Percentiles rank a stretch among this genome's conserved stretches.
These are phyloP conservation scores for Citrus sp. DNA, from an alignment of 345 rosid genomes.

Conservation along the genomic window DNA sequence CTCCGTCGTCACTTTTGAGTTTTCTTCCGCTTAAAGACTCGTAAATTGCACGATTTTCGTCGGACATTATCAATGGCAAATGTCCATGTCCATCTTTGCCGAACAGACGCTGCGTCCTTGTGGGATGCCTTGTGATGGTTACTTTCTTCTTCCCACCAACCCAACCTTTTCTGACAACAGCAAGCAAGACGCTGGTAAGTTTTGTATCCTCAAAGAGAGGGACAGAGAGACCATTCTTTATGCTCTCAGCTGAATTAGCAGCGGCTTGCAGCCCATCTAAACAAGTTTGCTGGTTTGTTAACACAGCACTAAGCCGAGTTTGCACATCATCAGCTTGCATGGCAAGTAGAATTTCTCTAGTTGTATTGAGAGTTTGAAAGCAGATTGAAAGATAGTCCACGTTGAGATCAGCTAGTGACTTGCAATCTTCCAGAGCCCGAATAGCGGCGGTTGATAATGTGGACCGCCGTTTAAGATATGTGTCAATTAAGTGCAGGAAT, in stretches of 20 bases:
- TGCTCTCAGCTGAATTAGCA: constrained; percentile 45
- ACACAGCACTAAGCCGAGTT: constrained; percentile 62
- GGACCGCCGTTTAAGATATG: constrained; percentile 39
- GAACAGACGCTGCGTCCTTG: constrained; percentile 28
- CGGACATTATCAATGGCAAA: constrained; percentile 56
- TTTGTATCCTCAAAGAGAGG: constrained; percentile 66
- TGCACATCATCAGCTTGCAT: constrained; percentile 61
- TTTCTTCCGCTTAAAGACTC: constrained; percentile 56
- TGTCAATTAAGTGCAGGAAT: constrained; percentile 45
- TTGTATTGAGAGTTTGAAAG: constrained; percentile 36
- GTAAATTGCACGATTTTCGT: constrained; percentile 41
- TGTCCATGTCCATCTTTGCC: constrained; percentile 30
- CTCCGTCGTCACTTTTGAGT: constrained; percentile 26
- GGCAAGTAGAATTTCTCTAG: constrained; percentile 31
- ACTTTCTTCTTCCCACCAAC: constrained; percentile 46
- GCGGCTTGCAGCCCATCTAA: constrained; percentile 53
- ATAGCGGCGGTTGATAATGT: constrained; percentile 38
- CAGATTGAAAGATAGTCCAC: constrained; percentile 52
- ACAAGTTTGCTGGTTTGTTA: constrained; percentile 82
- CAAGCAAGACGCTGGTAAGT: constrained; percentile 67
- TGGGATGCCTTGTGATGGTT: constrained; percentile 21
- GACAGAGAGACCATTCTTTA: constrained; percentile 43
- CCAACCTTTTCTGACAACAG: constrained; percentile 74
- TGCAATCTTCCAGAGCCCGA: constrained; percentile 78
- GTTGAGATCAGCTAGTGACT: constrained; percentile 44